Percentiles rank a stretch among this genome's conserved stretches.
Conservation (phyloP, 805 yeast genomes). For the Metschnikowia borealis region DNA sequence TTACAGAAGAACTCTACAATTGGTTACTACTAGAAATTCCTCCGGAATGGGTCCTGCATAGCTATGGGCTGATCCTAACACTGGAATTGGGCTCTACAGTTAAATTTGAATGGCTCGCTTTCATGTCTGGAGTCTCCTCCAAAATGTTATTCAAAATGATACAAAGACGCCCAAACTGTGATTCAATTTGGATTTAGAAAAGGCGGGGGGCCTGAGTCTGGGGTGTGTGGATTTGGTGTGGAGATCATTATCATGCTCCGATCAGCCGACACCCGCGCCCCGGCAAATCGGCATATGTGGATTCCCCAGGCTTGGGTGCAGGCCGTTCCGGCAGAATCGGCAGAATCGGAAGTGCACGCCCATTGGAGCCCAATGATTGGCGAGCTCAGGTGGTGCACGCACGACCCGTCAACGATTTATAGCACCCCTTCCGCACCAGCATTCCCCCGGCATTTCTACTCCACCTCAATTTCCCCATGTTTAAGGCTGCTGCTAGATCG, state of each 20-base stretch:
- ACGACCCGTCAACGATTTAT: conserved; percentile 3
- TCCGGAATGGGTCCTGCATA: too few species aligned
- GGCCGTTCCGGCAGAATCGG: conserved; percentile 4
- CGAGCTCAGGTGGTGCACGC: conserved; percentile 1
- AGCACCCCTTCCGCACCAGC: conserved; percentile 4
- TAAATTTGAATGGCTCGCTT: too few species aligned
- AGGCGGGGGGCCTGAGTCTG: too few species aligned
- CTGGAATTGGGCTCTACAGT: too few species aligned
- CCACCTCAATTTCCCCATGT: conserved; percentile 35
- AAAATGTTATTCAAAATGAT: too few species aligned
- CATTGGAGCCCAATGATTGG: conserved; percentile 7
- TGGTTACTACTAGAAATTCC: too few species aligned
- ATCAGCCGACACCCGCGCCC: not conserved
- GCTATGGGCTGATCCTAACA: too few species aligned
- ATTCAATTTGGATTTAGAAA: too few species aligned
- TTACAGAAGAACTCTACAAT: too few species aligned
- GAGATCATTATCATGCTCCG: not conserved
- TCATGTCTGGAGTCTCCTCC: too few species aligned
- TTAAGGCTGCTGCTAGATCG: conserved; percentile 54
- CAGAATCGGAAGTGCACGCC: not conserved
- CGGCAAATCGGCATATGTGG: not conserved
- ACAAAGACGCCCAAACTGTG: too few species aligned
- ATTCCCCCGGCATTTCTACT: not conserved
- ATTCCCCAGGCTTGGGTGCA: not conserved
- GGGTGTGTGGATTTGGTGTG: too few species aligned